These are phyloP conservation scores for Selaginella tamariscina DNA, from an alignment of 75 land plant species.

Conservation along the genomic window DNA sequence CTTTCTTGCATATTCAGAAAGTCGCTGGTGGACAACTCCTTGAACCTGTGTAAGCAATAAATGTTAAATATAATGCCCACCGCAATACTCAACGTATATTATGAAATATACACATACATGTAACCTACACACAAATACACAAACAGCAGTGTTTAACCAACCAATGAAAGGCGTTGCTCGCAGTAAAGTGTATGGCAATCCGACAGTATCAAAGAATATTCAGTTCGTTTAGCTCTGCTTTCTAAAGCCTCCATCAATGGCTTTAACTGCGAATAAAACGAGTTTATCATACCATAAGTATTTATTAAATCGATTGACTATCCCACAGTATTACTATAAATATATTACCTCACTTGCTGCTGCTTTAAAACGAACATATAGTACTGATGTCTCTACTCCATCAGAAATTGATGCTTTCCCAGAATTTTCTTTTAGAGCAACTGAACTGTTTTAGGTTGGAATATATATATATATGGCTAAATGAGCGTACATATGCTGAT, in stretches of 20 bases:
- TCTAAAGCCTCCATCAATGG: slow-evolving; percentile 85
- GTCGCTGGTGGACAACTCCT: slow-evolving; percentile 82
- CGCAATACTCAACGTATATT: neutral
- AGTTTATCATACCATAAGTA: neutral
- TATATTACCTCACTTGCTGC: slow-evolving; percentile 80
- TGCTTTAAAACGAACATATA: slow-evolving; percentile 94
- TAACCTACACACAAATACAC: neutral
- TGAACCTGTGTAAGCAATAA: slow-evolving; percentile 39
- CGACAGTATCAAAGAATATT: slow-evolving; percentile 65
- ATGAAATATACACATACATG: neutral
- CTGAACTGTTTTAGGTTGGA: slow-evolving; percentile 43
- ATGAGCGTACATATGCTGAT: neutral
- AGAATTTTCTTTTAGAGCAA: slow-evolving; percentile 47
- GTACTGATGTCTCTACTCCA: slow-evolving; percentile 82
- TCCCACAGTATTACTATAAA: neutral
- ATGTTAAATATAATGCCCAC: neutral
- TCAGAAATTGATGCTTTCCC: slow-evolving; percentile 46
- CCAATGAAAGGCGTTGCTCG: slow-evolving; percentile 89
- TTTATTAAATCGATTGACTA: neutral
- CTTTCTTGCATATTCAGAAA: slow-evolving; percentile 76
- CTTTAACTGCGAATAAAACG: slow-evolving; percentile 48
- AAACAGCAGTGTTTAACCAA: slow-evolving; percentile 18
- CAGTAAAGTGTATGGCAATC: slow-evolving; percentile 89
- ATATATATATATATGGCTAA: slow-evolving; percentile 6
- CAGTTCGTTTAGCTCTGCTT: slow-evolving; percentile 75